phyloP scores from a whole-genome alignment of 1,284 basidiomycete genomes.

The Abortiporus biennis region DNA sequence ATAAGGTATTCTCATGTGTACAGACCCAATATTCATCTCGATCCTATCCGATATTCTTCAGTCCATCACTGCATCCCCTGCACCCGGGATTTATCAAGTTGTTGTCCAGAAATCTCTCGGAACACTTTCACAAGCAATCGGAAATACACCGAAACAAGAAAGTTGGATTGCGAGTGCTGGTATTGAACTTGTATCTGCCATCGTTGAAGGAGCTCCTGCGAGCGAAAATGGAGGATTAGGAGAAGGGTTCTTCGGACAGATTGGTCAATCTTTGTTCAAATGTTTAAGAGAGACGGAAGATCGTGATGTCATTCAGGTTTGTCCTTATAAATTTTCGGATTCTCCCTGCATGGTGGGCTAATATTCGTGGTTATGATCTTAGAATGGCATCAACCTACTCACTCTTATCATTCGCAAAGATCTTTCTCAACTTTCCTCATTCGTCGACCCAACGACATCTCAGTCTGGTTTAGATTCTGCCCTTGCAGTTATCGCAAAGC shows the following conservation, averaged over 20 bases:
- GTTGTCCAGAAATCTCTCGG: constrained; percentile 75
- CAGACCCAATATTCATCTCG: constrained; percentile 87
- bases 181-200: constrained; percentile 72
- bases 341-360: background rate
- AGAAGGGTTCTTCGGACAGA: constrained; percentile 65
- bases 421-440: constrained; percentile 70
- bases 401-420: constrained; percentile 88
- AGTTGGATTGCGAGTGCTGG: constrained; percentile 73
- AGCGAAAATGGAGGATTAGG: constrained; percentile 71
- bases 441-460: constrained; percentile 58
- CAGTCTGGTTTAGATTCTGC: constrained; percentile 72
- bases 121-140: constrained; percentile 61
- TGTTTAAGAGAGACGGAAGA: constrained; percentile 69
- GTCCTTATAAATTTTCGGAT: background rate
- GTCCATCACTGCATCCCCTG: constrained; percentile 57
- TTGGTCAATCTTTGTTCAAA: constrained; percentile 73
- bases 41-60: constrained; percentile 81
- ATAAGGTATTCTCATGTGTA: constrained; percentile 1
- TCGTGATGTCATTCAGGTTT: constrained; percentile 78
- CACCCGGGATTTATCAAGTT: constrained; percentile 58
- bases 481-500: constrained; percentile 68
- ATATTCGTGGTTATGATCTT: constrained; percentile 2
- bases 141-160: constrained; percentile 50
- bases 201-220: constrained; percentile 61
- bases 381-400: constrained; percentile 82